Evolutionary conservation across 140 eudicot species (phyloP).

Genomic region (Cichorium intybus): DNA sequence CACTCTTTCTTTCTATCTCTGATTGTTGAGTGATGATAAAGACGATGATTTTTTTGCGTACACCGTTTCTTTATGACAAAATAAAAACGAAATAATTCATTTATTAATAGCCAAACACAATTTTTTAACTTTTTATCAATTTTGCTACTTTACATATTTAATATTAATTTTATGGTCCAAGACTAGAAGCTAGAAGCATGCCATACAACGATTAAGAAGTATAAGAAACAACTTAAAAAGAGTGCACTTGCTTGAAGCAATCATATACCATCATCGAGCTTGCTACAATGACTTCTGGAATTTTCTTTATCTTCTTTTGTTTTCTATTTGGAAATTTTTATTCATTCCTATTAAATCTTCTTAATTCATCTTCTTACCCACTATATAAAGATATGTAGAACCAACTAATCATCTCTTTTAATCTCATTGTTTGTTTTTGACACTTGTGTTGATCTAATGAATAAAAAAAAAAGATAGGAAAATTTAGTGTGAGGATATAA

Average conservation of each 20-base stretch:
- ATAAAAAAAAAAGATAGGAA: too few relatives aligned
- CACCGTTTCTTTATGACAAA: conserved; percentile 5
- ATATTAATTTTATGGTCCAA: neutral
- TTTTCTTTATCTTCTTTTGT: neutral
- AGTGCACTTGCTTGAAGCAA: conserved; percentile 28
- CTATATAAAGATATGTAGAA: too few relatives aligned
- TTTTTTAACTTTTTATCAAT: too few relatives aligned
- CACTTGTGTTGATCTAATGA: too few relatives aligned
- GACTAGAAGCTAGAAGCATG: neutral
- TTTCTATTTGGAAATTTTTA: too few relatives aligned
- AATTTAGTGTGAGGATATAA: too few relatives aligned
- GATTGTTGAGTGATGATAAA: conserved; percentile 1
- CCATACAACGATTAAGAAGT: neutral
- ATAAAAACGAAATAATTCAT: neutral
- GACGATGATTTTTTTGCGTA: conserved; percentile 13
- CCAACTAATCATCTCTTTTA: too few relatives aligned
- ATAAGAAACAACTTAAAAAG: conserved; percentile 16
- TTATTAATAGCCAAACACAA: neutral
- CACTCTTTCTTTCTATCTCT: neutral
- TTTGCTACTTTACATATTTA: too few relatives aligned
- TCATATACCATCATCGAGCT: conserved; percentile 1
- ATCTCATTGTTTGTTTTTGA: too few relatives aligned
- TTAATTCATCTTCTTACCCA: too few relatives aligned
- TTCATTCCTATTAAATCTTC: too few relatives aligned
- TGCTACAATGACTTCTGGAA: neutral